Evolutionary conservation across 805 yeast genomes (phyloP), one percentile per base, ranked within the genome.

Genomic region (Saturnispora besseyi): DNA sequence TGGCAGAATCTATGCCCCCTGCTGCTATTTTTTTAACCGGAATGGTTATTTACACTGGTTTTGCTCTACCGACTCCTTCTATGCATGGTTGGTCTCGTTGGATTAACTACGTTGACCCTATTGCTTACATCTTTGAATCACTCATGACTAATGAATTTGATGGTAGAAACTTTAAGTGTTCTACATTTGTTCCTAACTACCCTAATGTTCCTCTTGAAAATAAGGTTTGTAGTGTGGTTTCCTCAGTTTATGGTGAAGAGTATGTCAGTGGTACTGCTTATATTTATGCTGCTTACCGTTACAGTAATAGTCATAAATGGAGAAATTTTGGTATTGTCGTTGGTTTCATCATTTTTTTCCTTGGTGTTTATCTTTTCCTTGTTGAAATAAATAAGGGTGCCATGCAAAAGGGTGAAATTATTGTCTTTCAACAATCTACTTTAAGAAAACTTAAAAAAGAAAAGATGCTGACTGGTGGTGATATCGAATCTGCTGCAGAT

Each of bases 261-360:
- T 55, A 55, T 45, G 86, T 87, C 44, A 58, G 63, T 31, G 96
- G 95, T 57, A 78, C 80, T 55, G 65, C 62, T 33, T 87, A 83
- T 59, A 55, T 87, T 50, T 51, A 45, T 26, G 63, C 56, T 12
- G 62, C 81, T 13, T 87, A 64, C 65, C 61, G 65, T 41, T 87
- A 82, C 69, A 62, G 59, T 42, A 73, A 71, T 57, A 52, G 65
- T 24, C 85, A 87, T 64, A 76, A 76, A 48, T 87, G 96, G 96
- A 79, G 95, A 69, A 84, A 87, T 61, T 76, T 82, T 54, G 96
- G 90, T 62, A 82, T 86, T 55, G 63, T 72, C 37, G 45, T 81
- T 52, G 87, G 73, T 1, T 85, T 74, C 60, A 64, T 67, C 24
- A 51, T 81, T 41, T 72, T 79, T 63, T 81, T 84, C 65, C 70